A percentile compares a stretch with the other conserved stretches of the same genome.
Conservation (phyloP, 208 protist species). For the Leishmania amazonensis region DNA sequence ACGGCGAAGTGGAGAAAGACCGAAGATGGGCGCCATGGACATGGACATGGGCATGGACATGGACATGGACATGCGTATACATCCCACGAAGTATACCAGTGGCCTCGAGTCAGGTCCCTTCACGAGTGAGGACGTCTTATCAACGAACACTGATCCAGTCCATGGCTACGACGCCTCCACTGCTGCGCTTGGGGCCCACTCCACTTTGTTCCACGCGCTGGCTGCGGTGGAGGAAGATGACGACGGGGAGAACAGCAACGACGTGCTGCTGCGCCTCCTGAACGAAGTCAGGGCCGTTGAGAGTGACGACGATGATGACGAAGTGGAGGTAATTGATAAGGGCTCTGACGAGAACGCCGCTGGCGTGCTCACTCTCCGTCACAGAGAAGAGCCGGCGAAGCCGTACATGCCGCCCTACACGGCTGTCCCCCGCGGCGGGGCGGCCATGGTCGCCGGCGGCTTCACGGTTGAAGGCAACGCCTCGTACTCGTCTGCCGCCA, state of each 20-base stretch:
- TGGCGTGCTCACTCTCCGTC: conserved; percentile 9
- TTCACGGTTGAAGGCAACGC: conserved; percentile 57
- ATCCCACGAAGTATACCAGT: conserved; percentile 6
- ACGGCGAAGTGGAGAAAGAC: not conserved
- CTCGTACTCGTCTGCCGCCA: conserved; percentile 28
- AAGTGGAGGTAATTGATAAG: conserved; percentile 16
- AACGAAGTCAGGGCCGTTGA: conserved; percentile 48
- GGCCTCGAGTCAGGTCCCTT: conserved; percentile 4
- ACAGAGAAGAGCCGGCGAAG: conserved; percentile 17
- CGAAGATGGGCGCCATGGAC: conserved; percentile 8
- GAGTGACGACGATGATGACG: conserved; percentile 23
- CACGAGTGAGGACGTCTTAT: conserved; percentile 24
- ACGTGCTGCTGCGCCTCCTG: conserved; percentile 46
- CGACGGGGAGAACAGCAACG: conserved; percentile 37
- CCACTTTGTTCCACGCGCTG: conserved; percentile 23
- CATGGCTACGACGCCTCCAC: conserved; percentile 9
- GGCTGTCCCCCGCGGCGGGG: not conserved
- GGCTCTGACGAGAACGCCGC: conserved; percentile 33
- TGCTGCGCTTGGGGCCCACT: conserved; percentile 9
- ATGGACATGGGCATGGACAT: conserved; percentile 2
- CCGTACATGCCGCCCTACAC: conserved; percentile 12
- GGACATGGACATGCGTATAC: conserved; percentile 6
- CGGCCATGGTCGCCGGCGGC: conserved; percentile 18
- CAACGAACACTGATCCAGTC: conserved; percentile 14
- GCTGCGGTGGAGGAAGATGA: conserved; percentile 17